Evolutionary conservation across 163 green algal species (phyloP).

Genomic region (Prototheca stagnorum): DNA sequence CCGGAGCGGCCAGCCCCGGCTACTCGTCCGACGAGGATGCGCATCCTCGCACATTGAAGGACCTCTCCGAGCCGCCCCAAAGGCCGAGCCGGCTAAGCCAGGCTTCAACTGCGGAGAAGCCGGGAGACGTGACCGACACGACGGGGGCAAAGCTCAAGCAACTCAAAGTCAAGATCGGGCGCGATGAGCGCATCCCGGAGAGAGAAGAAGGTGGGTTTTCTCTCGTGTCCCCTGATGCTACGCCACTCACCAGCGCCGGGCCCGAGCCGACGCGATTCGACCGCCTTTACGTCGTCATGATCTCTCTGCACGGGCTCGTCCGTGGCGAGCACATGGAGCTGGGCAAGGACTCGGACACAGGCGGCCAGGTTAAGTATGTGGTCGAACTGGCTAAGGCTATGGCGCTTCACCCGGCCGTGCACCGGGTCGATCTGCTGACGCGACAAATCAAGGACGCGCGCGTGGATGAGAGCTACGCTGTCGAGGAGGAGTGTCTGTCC

Average conservation of each 20-base stretch:
- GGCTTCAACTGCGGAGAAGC: too few species aligned
- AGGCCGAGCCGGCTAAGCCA: background rate
- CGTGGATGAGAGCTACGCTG: conserved; percentile 46
- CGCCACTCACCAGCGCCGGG: conserved; percentile 1
- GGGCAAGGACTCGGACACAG: conserved; percentile 14
- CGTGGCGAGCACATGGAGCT: conserved; percentile 86
- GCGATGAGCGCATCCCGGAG: conserved; percentile 15
- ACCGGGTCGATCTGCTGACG: conserved; percentile 85
- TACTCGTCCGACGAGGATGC: conserved; percentile 3
- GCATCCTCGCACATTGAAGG: too few species aligned
- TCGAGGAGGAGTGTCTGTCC: conserved; percentile 42
- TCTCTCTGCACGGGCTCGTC: conserved; percentile 82
- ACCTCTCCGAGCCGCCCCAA: background rate
- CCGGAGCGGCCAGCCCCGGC: background rate
- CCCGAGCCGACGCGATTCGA: conserved; percentile 25
- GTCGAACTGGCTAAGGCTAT: conserved; percentile 84
- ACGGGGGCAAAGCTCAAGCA: background rate
- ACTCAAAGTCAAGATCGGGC: conserved; percentile 7
- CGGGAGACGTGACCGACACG: too few species aligned
- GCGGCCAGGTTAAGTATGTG: conserved; percentile 85
- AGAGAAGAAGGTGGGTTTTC: too few species aligned
- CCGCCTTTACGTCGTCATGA: conserved; percentile 82
- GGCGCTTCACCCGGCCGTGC: conserved; percentile 70
- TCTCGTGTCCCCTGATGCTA: background rate
- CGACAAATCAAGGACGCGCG: conserved; percentile 55